phyloP scores from a whole-genome alignment of 2,329 filamentous ascomycete genomes.

The Endocalyx cinctus region DNA sequence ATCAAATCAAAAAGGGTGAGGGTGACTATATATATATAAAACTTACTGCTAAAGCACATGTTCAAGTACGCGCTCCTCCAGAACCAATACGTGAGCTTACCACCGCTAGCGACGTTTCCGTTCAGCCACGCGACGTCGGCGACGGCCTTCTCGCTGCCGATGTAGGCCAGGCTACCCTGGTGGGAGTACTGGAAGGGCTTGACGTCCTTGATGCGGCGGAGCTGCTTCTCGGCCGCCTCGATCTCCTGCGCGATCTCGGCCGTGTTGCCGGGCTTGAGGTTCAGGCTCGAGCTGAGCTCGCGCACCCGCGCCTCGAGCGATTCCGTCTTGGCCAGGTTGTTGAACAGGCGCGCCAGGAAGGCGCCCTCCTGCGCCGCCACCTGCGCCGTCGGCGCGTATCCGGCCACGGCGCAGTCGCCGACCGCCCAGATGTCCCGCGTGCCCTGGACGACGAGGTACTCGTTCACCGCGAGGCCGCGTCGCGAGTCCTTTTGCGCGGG shows the following conservation, averaged over 20 bases:
- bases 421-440: slow-evolving; percentile 97
- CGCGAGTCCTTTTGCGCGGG: slow-evolving; percentile 93
- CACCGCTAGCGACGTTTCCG: slow-evolving; percentile 90
- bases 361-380: slow-evolving; percentile 92
- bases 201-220: slow-evolving; percentile 86
- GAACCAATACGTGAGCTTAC: slow-evolving; percentile 94
- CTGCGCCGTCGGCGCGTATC: slow-evolving; percentile 96
- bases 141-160: slow-evolving; percentile 95
- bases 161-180: slow-evolving; percentile 94
- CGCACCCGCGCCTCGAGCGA: slow-evolving; percentile 71
- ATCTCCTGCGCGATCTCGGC: slow-evolving; percentile 70
- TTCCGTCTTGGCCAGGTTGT: slow-evolving; percentile 97
- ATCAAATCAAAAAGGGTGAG: not conserved
- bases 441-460: slow-evolving; percentile 97
- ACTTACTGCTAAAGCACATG: slow-evolving; percentile 99
- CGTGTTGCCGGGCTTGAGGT: slow-evolving; percentile 59
- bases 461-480: slow-evolving; percentile 92
- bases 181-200: slow-evolving; percentile 98
- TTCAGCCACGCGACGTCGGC: slow-evolving; percentile 97
- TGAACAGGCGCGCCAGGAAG: slow-evolving; percentile 94
- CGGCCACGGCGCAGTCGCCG: slow-evolving; percentile 94
- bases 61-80: slow-evolving; percentile 97
- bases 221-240: slow-evolving; percentile 77
- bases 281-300: slow-evolving; percentile 59
- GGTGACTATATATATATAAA: too few species aligned